Evolutionary conservation across 352 stramenopile genomes (phyloP), one percentile per base, ranked within the genome.

Genomic region (Phytophthora aleatoria): DNA sequence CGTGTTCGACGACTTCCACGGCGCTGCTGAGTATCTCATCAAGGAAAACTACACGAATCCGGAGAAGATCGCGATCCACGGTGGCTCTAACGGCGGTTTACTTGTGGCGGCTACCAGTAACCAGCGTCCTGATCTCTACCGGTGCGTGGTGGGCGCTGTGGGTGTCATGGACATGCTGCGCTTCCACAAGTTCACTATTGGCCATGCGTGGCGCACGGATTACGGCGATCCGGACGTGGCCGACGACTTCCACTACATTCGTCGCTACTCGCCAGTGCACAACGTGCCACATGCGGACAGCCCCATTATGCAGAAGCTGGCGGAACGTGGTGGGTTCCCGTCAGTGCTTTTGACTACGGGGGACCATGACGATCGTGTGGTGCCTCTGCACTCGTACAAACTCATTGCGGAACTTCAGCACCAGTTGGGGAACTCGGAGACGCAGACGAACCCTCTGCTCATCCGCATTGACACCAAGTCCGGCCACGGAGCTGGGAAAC

Each of bases 141-240:
- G 90, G 42, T 96, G 90, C 26, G 94, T 92, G 26, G 90, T 98
- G 35, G 96, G 91, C 51, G 89, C 91, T 50, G 96, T 98, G 38
- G 94, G 95, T 33, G 83, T 99, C 28, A 85, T 98, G 60, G 95
- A 99, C 77, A 99, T 99, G 96, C 92, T 98, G 56, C 84, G 93
- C 33, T 99, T 97, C 75, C 83, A 97, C 75, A 97, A 92, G 62
- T 94, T 98, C 44, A 92, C 97, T n/a, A 95, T 96, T 45, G 94
- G 94, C n/a, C 83, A 95, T 55, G 88, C 88, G 11, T 97, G 90
- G 90, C 83, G 85, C 53, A 83, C 86, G 51, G 90, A 97, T 66
- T 97, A 94, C 57, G 89, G 90, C 27, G 85, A 95, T 64, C 80
- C 88, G 36, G 87, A 94, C 24, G 81, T 88, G 53, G 72, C 77